phyloP scores from a whole-genome alignment of 1,139 yeast species.

The Waltiozyma sp. region DNA sequence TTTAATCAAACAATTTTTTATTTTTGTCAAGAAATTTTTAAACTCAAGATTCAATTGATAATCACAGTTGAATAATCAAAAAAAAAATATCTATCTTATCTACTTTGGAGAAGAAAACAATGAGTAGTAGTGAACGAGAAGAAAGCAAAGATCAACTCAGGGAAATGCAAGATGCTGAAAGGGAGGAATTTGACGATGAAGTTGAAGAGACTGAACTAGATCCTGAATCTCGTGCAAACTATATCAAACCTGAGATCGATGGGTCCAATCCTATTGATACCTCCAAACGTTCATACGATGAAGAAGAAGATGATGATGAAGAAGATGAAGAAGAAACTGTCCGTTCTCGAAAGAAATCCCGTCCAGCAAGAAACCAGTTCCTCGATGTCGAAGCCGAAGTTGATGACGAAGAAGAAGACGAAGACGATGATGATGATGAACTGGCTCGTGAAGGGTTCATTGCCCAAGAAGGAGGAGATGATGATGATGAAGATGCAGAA shows the following conservation, averaged over 20 bases:
- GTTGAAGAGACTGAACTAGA: conserved; percentile 9
- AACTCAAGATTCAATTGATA: no score
- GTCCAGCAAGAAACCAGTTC: conserved; percentile 76
- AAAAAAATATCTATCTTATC: no score
- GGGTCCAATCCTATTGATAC: background rate
- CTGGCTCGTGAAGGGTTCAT: conserved; percentile 74
- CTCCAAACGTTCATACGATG: conserved; percentile 24
- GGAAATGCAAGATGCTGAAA: conserved; percentile 15
- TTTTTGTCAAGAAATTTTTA: no score
- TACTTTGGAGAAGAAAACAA: no score
- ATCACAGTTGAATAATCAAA: no score
- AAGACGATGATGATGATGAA: conserved; percentile 87
- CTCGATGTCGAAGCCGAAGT: conserved; percentile 99
- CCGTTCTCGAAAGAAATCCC: conserved; percentile 42
- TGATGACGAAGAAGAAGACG: conserved; percentile 95
- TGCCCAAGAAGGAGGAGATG: conserved; percentile 56
- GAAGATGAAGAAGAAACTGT: conserved; percentile 52
- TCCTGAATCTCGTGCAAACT: conserved; percentile 3
- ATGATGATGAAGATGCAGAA: conserved; percentile 29
- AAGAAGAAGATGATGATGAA: conserved; percentile 45
- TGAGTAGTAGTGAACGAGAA: conserved; percentile 14
- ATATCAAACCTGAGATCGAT: background rate
- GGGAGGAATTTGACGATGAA: conserved; percentile 7
- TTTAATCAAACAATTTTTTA: no score
- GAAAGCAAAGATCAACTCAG: conserved; percentile 22